Conservation (phyloP, 768 basidiomycete genomes). For the Kwoniella dendrophila region DNA sequence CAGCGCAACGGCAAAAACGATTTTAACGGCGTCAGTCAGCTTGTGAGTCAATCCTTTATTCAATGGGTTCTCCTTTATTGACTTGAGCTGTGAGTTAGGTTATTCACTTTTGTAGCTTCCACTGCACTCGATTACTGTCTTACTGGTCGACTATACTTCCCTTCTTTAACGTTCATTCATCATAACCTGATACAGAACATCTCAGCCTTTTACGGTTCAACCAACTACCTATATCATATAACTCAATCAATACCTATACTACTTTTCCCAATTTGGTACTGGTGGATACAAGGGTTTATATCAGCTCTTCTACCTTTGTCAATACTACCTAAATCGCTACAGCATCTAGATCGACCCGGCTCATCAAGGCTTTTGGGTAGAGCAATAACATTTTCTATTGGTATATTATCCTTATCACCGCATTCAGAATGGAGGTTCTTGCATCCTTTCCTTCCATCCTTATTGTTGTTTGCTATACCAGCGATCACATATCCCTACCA, state of each 20-base stretch:
- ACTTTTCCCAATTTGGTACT: constrained; percentile 67
- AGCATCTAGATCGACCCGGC: constrained; percentile 30
- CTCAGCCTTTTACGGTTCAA: constrained; percentile 89
- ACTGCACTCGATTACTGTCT: constrained; percentile 63
- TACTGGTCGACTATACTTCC: constrained; percentile 64
- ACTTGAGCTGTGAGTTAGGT: constrained; percentile 13
- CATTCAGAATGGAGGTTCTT: constrained; percentile 99
- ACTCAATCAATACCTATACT: constrained; percentile 83
- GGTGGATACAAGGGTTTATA: constrained; percentile 53
- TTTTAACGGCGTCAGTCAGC: background rate
- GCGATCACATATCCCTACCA: constrained; percentile 64
- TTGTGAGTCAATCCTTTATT: background rate
- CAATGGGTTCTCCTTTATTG: background rate
- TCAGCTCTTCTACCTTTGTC: constrained; percentile 23
- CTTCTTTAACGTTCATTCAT: constrained; percentile 76
- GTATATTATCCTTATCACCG: constrained; percentile 73
- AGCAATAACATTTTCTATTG: constrained; percentile 66
- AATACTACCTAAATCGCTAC: constrained; percentile 13
- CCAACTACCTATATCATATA: constrained; percentile 85
- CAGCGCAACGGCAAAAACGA: background rate
- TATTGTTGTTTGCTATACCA: constrained; percentile 76
- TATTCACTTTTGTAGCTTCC: constrained; percentile 37
- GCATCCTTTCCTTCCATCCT: constrained; percentile 81
- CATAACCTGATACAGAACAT: constrained; percentile 77
- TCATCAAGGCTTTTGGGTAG: constrained; percentile 58